Conservation (phyloP, 805 yeast genomes). For the Blastobotrys peoriensis region DNA sequence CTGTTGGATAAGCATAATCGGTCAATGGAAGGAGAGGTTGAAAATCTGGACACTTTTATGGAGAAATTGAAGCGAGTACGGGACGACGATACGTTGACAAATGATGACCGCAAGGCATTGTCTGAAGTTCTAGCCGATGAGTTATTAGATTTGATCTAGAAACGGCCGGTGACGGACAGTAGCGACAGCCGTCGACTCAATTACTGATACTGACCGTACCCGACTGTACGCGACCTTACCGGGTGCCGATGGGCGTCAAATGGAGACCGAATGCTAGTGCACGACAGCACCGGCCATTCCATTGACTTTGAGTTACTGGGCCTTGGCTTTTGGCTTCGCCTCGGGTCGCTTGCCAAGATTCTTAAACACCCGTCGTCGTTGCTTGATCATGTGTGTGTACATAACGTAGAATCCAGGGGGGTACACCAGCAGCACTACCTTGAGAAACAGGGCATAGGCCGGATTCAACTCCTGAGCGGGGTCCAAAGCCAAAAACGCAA, state of each 20-base stretch:
- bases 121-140: conserved; percentile 31
- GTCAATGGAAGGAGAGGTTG: conserved; percentile 15
- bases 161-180: too few species aligned
- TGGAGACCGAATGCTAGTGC: too few species aligned
- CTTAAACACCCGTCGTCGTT: conserved; percentile 63
- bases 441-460: conserved; percentile 50
- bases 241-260: too few species aligned
- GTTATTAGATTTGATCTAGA: conserved; percentile 15
- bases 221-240: too few species aligned
- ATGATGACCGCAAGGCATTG: conserved; percentile 28
- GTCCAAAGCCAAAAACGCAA: conserved; percentile 65
- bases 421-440: conserved; percentile 57
- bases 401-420: conserved; percentile 83
- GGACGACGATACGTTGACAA: conserved; percentile 19
- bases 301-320: too few species aligned
- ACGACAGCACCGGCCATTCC: too few species aligned
- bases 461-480: conserved; percentile 46
- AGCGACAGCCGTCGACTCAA: too few species aligned
- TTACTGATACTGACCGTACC: too few species aligned
- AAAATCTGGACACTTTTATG: conserved; percentile 28
- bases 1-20: not conserved
- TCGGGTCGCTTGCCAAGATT: conserved; percentile 22
- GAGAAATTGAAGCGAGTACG: conserved; percentile 21
- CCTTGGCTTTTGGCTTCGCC: conserved; percentile 2
- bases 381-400: conserved; percentile 82